Evolutionary conservation across 2,329 filamentous ascomycete species (phyloP).

Genomic region (Dactylellina haptotyla): DNA sequence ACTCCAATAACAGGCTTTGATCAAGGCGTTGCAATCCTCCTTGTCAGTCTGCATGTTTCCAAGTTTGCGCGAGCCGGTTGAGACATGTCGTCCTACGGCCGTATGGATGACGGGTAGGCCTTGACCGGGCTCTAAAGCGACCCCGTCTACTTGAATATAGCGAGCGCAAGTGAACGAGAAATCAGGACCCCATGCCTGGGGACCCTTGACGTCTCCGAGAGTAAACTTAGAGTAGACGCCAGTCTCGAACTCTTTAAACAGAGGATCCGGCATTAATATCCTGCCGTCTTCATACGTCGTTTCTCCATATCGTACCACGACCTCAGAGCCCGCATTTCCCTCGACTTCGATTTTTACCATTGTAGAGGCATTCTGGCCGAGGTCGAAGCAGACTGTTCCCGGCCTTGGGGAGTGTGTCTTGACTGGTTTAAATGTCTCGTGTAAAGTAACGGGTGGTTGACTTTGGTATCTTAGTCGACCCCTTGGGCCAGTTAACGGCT

Average conservation of each 20-base stretch:
- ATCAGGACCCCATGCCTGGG: conserved; percentile 62
- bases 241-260: conserved; percentile 61
- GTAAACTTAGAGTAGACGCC: conserved; percentile 62
- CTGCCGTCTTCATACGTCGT: conserved; percentile 59
- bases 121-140: conserved; percentile 57
- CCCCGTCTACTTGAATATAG: conserved; percentile 63
- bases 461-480: conserved; percentile 62
- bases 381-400: conserved; percentile 59
- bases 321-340: conserved; percentile 58
- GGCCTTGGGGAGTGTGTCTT: conserved; percentile 55
- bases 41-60: conserved; percentile 62
- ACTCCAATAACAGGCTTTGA: conserved; percentile 64
- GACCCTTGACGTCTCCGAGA: conserved; percentile 58
- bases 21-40: conserved; percentile 62
- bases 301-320: conserved; percentile 60
- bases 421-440: conserved; percentile 60
- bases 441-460: conserved; percentile 62
- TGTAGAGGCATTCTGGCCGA: conserved; percentile 60
- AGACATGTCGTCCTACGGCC: conserved; percentile 61
- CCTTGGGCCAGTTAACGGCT: conserved; percentile 62
- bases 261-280: conserved; percentile 63
- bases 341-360: conserved; percentile 59
- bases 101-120: conserved; percentile 61
- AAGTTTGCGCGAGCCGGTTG: conserved; percentile 61
- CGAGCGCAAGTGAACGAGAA: conserved; percentile 63